phyloP scores from a whole-genome alignment of 2,329 filamentous ascomycete species.

The Magnaporthales sp. region DNA sequence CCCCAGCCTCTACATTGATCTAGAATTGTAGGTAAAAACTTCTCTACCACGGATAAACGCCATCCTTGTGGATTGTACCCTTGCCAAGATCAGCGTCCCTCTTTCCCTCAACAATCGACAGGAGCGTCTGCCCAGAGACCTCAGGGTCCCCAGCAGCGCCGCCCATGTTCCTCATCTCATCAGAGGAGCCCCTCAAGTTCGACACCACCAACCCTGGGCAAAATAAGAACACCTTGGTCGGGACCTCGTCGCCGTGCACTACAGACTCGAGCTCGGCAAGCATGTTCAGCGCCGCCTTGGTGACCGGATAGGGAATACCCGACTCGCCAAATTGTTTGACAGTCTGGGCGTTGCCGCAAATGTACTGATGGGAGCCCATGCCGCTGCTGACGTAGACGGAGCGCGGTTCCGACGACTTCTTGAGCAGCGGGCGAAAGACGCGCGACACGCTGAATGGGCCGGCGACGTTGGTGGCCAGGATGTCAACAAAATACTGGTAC shows the following conservation, averaged over 20 bases:
- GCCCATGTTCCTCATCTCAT: background rate
- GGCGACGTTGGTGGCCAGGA: constrained; percentile 22
- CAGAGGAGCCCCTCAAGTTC: background rate
- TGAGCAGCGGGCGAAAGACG: constrained; percentile 22
- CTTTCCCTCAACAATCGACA: constrained; percentile 1
- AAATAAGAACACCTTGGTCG: background rate
- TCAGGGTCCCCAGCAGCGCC: background rate
- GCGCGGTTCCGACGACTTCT: constrained; percentile 16
- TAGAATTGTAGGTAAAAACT: background rate
- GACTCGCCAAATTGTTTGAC: constrained; percentile 1
- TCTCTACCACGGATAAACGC: background rate
- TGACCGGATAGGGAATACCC: constrained; percentile 13
- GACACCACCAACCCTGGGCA: constrained; percentile 3
- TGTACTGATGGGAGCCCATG: background rate
- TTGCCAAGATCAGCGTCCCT: background rate
- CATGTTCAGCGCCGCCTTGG: constrained; percentile 22
- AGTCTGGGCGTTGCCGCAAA: background rate
- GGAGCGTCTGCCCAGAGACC: background rate
- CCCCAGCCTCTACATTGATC: background rate
- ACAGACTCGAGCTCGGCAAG: constrained; percentile 5
- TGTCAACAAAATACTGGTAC: constrained; percentile 4
- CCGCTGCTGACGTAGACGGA: constrained; percentile 15
- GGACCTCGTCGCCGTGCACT: constrained; percentile 24
- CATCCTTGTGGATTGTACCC: constrained; percentile 3
- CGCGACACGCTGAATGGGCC: constrained; percentile 20